Percentiles rank a stretch among this genome's conserved stretches.
phyloP scores from a whole-genome alignment of 306 rosid genomes.

The Argentina anserina region DNA sequence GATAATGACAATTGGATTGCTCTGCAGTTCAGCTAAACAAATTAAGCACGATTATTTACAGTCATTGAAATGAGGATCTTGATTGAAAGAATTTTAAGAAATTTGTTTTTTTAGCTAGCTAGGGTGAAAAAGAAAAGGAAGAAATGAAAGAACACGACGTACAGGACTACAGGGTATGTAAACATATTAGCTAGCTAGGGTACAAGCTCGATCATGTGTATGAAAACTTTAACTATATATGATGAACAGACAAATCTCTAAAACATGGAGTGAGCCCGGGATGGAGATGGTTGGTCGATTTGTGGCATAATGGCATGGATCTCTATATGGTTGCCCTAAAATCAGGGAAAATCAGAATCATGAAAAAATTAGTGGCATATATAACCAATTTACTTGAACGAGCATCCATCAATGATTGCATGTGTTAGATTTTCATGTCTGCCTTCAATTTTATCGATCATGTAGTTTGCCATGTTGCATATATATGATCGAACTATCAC shows the following conservation, averaged over 20 bases:
- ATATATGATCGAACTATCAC: not conserved
- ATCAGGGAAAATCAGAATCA: not conserved
- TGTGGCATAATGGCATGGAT: not conserved
- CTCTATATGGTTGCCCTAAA: not conserved
- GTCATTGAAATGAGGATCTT: no score
- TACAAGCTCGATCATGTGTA: no score
- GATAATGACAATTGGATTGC: not conserved
- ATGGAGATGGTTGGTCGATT: not conserved
- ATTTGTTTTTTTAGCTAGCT: no score
- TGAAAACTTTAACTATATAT: not conserved
- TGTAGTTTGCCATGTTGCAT: not conserved
- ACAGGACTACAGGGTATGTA: no score
- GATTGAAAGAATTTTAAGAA: no score
- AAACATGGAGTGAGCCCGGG: not conserved
- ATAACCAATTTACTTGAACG: not conserved
- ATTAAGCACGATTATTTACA: no score
- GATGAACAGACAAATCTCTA: not conserved
- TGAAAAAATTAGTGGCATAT: not conserved
- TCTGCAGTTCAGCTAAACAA: no score
- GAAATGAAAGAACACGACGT: no score
- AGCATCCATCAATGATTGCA: constrained; percentile 1
- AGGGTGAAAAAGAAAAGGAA: no score
- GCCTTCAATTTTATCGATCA: not conserved
- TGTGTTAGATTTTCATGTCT: constrained; percentile 2
- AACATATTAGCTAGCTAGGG: no score